Evolutionary conservation across 1,139 yeast species (phyloP).

Genomic region (Pichia sp.): DNA sequence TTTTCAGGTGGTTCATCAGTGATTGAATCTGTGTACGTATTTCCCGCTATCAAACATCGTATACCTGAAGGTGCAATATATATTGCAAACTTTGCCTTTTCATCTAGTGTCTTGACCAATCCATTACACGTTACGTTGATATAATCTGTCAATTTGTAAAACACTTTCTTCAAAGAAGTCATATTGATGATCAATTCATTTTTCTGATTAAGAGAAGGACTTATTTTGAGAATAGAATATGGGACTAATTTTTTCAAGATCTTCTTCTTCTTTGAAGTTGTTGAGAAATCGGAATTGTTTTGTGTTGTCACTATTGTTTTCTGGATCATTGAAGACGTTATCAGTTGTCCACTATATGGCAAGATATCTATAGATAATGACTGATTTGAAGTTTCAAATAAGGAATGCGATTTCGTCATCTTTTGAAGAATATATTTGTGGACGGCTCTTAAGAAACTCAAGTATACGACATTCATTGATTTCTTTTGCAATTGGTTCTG

Average conservation of each 20-base stretch:
- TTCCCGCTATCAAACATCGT: slow-evolving; percentile 55
- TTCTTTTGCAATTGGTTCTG: slow-evolving; percentile 20
- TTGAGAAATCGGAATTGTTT: not conserved
- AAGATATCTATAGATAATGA: slow-evolving; percentile 24
- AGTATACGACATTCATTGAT: slow-evolving; percentile 30
- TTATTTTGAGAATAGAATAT: slow-evolving; percentile 27
- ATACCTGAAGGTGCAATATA: slow-evolving; percentile 78
- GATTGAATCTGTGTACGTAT: slow-evolving; percentile 41
- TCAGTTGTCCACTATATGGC: slow-evolving; percentile 33
- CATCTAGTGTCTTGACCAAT: slow-evolving; percentile 18
- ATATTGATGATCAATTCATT: slow-evolving; percentile 32
- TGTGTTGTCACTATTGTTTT: slow-evolving; percentile 9
- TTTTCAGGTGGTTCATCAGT: slow-evolving; percentile 51
- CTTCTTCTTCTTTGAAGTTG: slow-evolving; percentile 11
- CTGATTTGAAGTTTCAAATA: slow-evolving; percentile 20
- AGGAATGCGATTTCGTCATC: slow-evolving; percentile 22
- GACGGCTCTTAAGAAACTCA: slow-evolving; percentile 34
- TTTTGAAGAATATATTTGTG: slow-evolving; percentile 27
- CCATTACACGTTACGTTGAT: slow-evolving; percentile 16
- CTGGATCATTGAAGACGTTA: slow-evolving; percentile 25
- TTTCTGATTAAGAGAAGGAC: slow-evolving; percentile 30
- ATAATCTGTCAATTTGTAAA: slow-evolving; percentile 26
- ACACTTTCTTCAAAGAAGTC: slow-evolving; percentile 23
- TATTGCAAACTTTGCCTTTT: slow-evolving; percentile 40
- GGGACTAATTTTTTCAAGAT: slow-evolving; percentile 13